phyloP scores from a whole-genome alignment of 208 protist species.

The Acanthamoeba castellanii region DNA sequence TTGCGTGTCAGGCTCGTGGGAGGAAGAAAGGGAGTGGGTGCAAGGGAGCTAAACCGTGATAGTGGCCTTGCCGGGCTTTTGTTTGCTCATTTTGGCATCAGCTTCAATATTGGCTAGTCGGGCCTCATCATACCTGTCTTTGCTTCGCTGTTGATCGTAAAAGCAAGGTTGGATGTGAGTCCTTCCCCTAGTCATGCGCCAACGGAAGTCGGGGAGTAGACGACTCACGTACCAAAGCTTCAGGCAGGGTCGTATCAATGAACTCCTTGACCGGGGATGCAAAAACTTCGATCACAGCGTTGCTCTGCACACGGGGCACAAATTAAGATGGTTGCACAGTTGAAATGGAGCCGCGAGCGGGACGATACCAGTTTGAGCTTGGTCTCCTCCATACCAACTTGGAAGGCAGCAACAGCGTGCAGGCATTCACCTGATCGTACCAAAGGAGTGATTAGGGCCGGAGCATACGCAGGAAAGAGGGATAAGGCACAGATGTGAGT shows the following conservation, averaged over 20 bases:
- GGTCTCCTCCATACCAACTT: conserved; percentile 18
- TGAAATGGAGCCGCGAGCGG: background rate
- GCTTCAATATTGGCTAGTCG: background rate
- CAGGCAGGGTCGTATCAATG: background rate
- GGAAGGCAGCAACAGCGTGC: background rate
- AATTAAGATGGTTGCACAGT: background rate
- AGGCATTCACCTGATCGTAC: background rate
- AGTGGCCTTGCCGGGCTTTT: conserved; percentile 1
- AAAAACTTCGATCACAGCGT: conserved; percentile 17
- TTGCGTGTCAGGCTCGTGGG: background rate
- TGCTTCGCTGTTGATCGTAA: background rate
- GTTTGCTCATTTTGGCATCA: conserved; percentile 21
- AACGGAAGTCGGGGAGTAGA: background rate
- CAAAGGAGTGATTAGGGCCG: background rate
- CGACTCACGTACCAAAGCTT: background rate
- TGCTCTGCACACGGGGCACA: background rate
- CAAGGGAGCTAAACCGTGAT: background rate
- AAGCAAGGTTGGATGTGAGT: background rate
- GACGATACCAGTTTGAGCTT: background rate
- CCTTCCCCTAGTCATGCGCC: background rate
- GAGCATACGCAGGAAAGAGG: too few relatives aligned
- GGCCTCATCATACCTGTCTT: conserved; percentile 6
- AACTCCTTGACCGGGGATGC: conserved; percentile 24
- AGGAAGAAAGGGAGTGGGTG: background rate
- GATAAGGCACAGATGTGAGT: background rate